Percentiles rank a stretch among this genome's conserved stretches.
phyloP scores from a whole-genome alignment of 2,329 filamentous ascomycete genomes.

The Colletotrichum tabaci region DNA sequence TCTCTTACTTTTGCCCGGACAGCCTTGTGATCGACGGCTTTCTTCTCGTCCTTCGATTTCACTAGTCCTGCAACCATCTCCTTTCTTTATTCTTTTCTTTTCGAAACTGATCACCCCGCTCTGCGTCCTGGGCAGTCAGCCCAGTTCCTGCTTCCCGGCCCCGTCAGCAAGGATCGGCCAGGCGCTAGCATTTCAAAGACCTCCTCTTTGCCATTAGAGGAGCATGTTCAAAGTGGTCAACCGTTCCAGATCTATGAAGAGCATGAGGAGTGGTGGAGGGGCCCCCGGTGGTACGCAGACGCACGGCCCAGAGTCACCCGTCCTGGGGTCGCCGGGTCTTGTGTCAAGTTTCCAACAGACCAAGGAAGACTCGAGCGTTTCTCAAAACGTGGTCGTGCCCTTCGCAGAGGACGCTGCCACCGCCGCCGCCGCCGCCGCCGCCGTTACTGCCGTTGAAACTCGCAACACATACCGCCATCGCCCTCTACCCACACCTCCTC shows the following conservation, averaged over 20 bases:
- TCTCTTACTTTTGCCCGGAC: slow-evolving; percentile 7
- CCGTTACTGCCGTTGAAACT: slow-evolving; percentile 47
- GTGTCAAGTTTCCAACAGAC: slow-evolving; percentile 56
- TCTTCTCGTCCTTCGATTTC: not conserved
- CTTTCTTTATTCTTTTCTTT: slow-evolving; percentile 4
- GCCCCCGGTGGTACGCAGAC: slow-evolving; percentile 41
- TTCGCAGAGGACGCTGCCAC: slow-evolving; percentile 48
- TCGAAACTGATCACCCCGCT: slow-evolving; percentile 34
- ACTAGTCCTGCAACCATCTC: slow-evolving; percentile 31
- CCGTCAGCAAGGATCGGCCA: slow-evolving; percentile 39
- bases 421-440: slow-evolving; percentile 50
- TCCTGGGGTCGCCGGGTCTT: slow-evolving; percentile 47
- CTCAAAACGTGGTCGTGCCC: slow-evolving; percentile 52
- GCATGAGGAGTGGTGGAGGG: slow-evolving; percentile 44
- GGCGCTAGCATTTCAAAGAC: slow-evolving; percentile 34
- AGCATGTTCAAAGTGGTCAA: slow-evolving; percentile 53
- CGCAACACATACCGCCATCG: slow-evolving; percentile 45
- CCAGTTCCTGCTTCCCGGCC: slow-evolving; percentile 30
- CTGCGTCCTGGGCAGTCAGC: slow-evolving; percentile 29
- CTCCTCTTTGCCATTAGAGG: slow-evolving; percentile 41
- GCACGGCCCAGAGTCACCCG: slow-evolving; percentile 45
- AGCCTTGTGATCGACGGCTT: not conserved
- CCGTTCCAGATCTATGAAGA: slow-evolving; percentile 51
- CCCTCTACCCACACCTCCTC: slow-evolving; percentile 44
- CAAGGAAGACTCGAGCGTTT: slow-evolving; percentile 47